Evolutionary conservation across 495 filamentous ascomycete genomes (phyloP), one percentile per base, ranked within the genome.

Genomic region (Hypoxylon intermedium): DNA sequence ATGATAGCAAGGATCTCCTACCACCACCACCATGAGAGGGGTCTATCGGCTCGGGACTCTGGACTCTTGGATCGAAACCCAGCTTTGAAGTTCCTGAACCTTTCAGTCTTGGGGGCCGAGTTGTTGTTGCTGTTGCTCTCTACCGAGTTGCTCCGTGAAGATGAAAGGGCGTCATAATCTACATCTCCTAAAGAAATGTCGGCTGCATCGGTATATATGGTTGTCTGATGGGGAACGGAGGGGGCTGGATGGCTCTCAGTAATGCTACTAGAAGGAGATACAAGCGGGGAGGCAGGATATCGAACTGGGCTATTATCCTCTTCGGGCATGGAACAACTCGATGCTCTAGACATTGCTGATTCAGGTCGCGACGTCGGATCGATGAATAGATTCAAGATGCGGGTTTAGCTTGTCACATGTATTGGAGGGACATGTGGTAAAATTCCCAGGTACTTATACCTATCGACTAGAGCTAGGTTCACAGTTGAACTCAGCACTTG

Each of bases 1-100:
- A 34, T 26, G 18, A 58, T 50, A 16, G 60, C 49, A 0, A 64
- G 34, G 9, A 70, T 57, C 21, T 70, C 67, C 63, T 53, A 67
- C 52, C 52, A 57, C 63, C 63, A 69, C 53, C 63, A 63, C 36
- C 43, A 83, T 79, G 15, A 77, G 23, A 43, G 44, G 9, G 28
- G 44, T 26, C 9, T 9, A 2, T 33, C 28, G 1, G 16, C 44
- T 34, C 18, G 44, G 21, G 28, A 5, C 15, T 23, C 21, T 34
- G 9, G 1, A n/a, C 6, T 21, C 15, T 34, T 34, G 5, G 5
- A 12, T 21, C n/a, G 26, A 15, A 12, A 20, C n/a, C 11, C 21
- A n/a, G n/a, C 11, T 46, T 4, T 31, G 9, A 20, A 46, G 28
- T 12, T 11, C 7, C 21, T n/a, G 28, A 21, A 26, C 16, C 9